These are phyloP conservation scores for Nyssa sinensis DNA, from an alignment of 148 eudicot species.

Conservation along the genomic window DNA sequence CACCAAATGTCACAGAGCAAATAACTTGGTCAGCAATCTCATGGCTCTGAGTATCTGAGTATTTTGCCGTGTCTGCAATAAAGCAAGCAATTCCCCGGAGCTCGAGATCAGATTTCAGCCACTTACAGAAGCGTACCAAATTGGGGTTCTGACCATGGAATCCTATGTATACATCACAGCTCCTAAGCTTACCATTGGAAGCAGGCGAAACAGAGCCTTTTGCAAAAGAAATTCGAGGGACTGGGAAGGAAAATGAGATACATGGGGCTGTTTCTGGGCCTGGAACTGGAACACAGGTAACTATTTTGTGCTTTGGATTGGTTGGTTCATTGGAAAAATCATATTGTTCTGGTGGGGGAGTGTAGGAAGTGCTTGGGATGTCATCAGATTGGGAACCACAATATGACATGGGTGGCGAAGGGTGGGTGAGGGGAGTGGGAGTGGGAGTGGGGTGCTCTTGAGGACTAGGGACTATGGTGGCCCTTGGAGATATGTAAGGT, in stretches of 20 bases:
- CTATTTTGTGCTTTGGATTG: conserved; percentile 45
- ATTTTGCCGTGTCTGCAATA: conserved; percentile 74
- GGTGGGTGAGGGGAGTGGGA: conserved; percentile 35
- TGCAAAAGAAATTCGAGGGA: conserved; percentile 66
- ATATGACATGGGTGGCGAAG: conserved; percentile 53
- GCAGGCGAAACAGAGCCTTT: conserved; percentile 61
- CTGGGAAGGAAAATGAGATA: conserved; percentile 68
- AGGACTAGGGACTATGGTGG: conserved; percentile 30
- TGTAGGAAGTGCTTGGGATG: conserved; percentile 68
- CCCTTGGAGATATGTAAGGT: conserved; percentile 80
- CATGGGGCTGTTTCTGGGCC: conserved; percentile 47
- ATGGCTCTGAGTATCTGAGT: conserved; percentile 79
- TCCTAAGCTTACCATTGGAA: conserved; percentile 67
- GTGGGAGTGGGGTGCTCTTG: conserved; percentile 21
- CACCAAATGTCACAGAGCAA: conserved; percentile 74
- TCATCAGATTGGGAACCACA: conserved; percentile 65
- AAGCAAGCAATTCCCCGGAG: conserved; percentile 84
- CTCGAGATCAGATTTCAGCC: conserved; percentile 91
- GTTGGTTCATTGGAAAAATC: conserved; percentile 51
- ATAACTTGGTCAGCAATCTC: conserved; percentile 92
- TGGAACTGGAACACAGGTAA: conserved; percentile 49
- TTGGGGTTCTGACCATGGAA: conserved; percentile 68
- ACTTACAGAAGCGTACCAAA: conserved; percentile 66
- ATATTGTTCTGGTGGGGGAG: conserved; percentile 61
- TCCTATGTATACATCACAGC: conserved; percentile 87